Evolutionary conservation across 2,329 filamentous ascomycete species (phyloP).

Genomic region (Pseudodiploospora longispora): DNA sequence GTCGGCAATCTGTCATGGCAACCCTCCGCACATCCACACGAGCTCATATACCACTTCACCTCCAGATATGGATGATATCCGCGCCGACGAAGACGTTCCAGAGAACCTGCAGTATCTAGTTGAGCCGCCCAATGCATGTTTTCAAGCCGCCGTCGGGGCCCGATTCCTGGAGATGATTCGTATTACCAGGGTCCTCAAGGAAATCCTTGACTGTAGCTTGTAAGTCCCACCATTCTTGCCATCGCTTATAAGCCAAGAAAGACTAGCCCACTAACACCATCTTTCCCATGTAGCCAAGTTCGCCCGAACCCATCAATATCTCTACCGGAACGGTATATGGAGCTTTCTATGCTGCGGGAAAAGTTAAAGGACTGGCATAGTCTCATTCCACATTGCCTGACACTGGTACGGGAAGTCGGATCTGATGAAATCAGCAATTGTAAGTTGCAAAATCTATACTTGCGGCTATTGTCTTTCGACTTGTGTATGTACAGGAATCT

Average conservation of each 20-base stretch:
- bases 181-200: constrained; percentile 22
- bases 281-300: constrained; percentile 15
- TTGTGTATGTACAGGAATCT: background rate
- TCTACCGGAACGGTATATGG: constrained; percentile 8
- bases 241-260: background rate
- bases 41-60: constrained; percentile 32
- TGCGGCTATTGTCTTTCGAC: background rate
- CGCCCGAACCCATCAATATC: constrained; percentile 10
- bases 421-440: constrained; percentile 16
- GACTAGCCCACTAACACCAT: background rate
- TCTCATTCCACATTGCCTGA: constrained; percentile 27
- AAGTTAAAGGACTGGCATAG: constrained; percentile 27
- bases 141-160: constrained; percentile 26
- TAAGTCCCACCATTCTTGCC: constrained; percentile 13
- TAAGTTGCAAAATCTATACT: constrained; percentile 5
- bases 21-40: constrained; percentile 34
- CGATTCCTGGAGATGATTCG: constrained; percentile 29
- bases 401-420: constrained; percentile 14
- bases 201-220: constrained; percentile 26
- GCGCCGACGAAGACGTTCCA: constrained; percentile 33
- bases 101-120: constrained; percentile 26
- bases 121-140: constrained; percentile 21
- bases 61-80: constrained; percentile 32
- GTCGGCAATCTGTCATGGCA: constrained; percentile 38
- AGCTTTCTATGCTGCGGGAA: constrained; percentile 19